A percentile compares a stretch with the other conserved stretches of the same genome.
These are phyloP conservation scores for Sphagnum tenellum DNA, from an alignment of 225 moss, liverwort and hornwort genomes.

Conservation along the genomic window DNA sequence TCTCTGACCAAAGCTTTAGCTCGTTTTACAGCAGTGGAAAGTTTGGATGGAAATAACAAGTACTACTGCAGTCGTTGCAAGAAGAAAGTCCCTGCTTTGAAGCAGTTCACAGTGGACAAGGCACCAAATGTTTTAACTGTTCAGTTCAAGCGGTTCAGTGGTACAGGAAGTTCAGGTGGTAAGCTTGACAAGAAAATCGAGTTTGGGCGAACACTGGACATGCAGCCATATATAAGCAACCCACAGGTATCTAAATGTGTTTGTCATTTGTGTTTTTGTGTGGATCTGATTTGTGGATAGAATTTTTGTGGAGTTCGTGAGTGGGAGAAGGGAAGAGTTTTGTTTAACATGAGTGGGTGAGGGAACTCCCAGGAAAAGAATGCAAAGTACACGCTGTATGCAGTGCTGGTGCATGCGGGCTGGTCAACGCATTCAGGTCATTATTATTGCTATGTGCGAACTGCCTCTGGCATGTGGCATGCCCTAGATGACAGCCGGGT, in stretches of 20 bases:
- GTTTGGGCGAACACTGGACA: conserved; percentile 75
- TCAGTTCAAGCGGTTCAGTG: conserved; percentile 89
- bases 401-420: conserved; percentile 85
- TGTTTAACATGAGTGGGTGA: no score
- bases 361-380: conserved; percentile 37
- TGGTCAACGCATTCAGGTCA: conserved; percentile 97
- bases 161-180: conserved; percentile 60
- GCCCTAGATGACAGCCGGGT: conserved; percentile 93
- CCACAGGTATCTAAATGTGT: conserved; percentile 33
- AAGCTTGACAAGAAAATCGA: conserved; percentile 97
- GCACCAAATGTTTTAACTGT: conserved; percentile 79
- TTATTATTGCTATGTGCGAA: conserved; percentile 87
- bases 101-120: conserved; percentile 80
- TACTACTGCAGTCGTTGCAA: conserved; percentile 75
- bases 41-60: conserved; percentile 87
- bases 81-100: conserved; percentile 80
- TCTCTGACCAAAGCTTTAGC: conserved; percentile 75
- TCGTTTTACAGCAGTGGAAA: conserved; percentile 88
- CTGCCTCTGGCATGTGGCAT: conserved; percentile 92
- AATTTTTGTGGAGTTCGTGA: neutral
- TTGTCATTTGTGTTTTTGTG: no score
- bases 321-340: neutral
- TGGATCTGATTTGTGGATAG: no score
- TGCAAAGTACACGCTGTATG: conserved; percentile 76
- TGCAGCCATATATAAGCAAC: conserved; percentile 82